phyloP scores from a whole-genome alignment of 2,329 filamentous ascomycete species.

The Aureobasidium leucospermi region DNA sequence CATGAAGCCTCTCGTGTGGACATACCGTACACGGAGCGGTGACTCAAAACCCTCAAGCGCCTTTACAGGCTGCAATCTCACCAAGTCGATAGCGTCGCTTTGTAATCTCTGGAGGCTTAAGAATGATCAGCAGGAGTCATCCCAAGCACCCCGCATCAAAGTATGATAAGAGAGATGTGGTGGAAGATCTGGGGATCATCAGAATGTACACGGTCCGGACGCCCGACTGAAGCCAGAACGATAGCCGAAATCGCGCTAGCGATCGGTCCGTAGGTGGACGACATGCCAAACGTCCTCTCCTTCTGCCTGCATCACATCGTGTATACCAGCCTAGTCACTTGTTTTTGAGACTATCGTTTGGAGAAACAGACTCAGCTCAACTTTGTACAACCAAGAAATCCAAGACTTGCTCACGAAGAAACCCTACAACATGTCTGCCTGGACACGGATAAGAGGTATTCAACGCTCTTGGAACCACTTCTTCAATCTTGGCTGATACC shows the following conservation, averaged over 20 bases:
- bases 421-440: slow-evolving; percentile 2
- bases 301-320: not conserved
- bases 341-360: not conserved
- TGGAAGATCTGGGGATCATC: slow-evolving; percentile 3
- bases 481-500: not conserved
- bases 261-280: slow-evolving; percentile 6
- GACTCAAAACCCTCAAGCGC: not conserved
- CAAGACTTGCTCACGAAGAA: not conserved
- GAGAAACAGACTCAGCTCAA: not conserved
- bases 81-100: not conserved
- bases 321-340: not conserved
- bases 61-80: not conserved
- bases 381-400: not conserved
- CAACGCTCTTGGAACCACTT: not conserved
- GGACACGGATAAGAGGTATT: slow-evolving; percentile 6
- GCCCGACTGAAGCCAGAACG: not conserved
- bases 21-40: not conserved
- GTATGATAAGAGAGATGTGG: not conserved
- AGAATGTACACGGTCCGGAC: slow-evolving; percentile 3
- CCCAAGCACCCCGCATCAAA: not conserved
- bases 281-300: not conserved
- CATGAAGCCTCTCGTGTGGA: not conserved
- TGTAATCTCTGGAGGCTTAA: not conserved
- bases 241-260: slow-evolving; percentile 9
- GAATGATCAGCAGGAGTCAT: not conserved